Evolutionary conservation across 140 eudicot genomes (phyloP), one percentile per base, ranked within the genome.

Genomic region (Ambrosia hybrid): DNA sequence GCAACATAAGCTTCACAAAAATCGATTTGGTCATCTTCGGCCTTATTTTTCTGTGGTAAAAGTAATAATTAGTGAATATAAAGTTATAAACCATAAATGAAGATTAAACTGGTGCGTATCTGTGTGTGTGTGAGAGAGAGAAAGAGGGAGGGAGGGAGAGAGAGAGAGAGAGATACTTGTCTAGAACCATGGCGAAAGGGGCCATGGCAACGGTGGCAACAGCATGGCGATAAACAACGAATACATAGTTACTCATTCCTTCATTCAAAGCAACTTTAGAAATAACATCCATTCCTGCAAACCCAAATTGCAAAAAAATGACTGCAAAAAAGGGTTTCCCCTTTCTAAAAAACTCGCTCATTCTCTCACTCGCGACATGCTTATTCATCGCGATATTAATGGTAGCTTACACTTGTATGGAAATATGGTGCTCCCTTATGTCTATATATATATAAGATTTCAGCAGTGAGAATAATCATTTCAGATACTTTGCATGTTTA

Each of bases 231-330:
- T 91, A 91, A 60, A 88, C 97, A 14, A 86, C 96, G 14, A 86
- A 88, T 8, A 88, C 91, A 57, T 88, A 91, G 68, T 86, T 91
- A 73, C 94, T 91, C 96, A 88, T 91, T 39, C 97, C 97, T 78
- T 88, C 83, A 55, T 88, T 91, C 5, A 91, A 65, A 56, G 96
- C 97, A 9, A 83, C 94, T 77, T 91, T 91, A 10, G 97, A 86
- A 37, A 91, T 79, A 52, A 91, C 75, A 74, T 85, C 94, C 96
- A 91, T 86, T 53, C 97, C 97, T 1, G 97, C 96, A 12, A 84
- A 70, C 46, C 97, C 97, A 53, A 82, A 83, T 61, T 91, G 97
- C 81, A 91, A 72, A 78, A 91, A 91, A 21, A 88, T 76, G 10
- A 88, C 96, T 4, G 83, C 97, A 49, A 86, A 57, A 70, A 86